Evolutionary conservation across 2,329 filamentous ascomycete species (phyloP), one percentile per base, ranked within the genome.

Genomic region (Phialophora expanda): DNA sequence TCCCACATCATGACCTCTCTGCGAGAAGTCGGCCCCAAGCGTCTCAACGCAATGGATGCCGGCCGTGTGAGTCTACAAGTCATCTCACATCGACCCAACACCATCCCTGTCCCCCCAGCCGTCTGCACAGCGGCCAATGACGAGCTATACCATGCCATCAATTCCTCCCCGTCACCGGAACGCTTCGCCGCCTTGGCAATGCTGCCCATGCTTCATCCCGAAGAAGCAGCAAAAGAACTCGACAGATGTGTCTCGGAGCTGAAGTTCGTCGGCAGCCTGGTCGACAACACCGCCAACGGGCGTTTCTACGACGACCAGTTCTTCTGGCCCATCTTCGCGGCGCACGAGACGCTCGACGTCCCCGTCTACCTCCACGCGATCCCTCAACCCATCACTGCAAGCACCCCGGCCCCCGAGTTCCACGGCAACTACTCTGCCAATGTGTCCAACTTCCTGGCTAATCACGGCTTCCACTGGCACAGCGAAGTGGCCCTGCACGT

Each of bases 291-390:
- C 2, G 54, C 63, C n/a, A 58, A 69, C 4, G 70, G 66, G 1
- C 64, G 67, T 12, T 82, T 80, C 69, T 82, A 82, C 71, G 80
- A 85, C 53, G 79, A 78, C 32, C 70, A 73, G 34, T 73, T 73
- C 30, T 84, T 80, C 68, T 79, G 80, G 66, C 74, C 75, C 1
- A 74, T 84, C n/a, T 84, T 80, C 64, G 73, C 74, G 12, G 75
- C 74, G 0, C 80, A 78, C 3, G 75, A 79, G 58, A 76, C 80
- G 22, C 76, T 86, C 0, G 80, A 84, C 63, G 81, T 84, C 1
- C 81, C 83, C 0, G 75, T 85, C 24, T 86, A 86, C 69, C 76
- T 86, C 26, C 84, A 86, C 65, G 83, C 83, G 7, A 38, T 71
- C 26, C 65, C 67, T 4, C 62, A 66, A 12, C 41, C 60, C 12